Base-by-base conservation (phyloP, 2,329 filamentous ascomycete genomes). In the Verticillium longisporum region DNA sequence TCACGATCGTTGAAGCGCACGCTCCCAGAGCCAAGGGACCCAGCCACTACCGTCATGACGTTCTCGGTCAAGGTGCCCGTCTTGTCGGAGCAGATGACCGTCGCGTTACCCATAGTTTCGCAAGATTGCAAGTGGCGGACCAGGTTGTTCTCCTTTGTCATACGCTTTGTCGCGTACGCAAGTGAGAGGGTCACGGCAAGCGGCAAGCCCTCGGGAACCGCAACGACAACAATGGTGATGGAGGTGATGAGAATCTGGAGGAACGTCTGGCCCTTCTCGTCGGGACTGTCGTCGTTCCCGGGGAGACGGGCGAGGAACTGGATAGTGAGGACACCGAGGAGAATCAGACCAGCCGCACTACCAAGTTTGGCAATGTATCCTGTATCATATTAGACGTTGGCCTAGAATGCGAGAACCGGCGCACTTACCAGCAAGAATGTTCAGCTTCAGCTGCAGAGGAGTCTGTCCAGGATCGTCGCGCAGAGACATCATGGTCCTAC, bases 61-160 rank as follows among this genome's bases (percentile, higher is more conserved):
- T 87, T 87, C 65, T 86, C 81, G 0, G 85, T 88, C 26, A 88
- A 73, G 1, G 86, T 88, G 4, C 86, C 86, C 0, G 85, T 88
- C 70, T 88, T 88, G 67, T 88, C 86, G 0, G 84, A 87, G 68
- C 85, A 88, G 57, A 88, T 80, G 7, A 80, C 84, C 0, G 84
- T 87, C 9, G 83, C 83, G 66, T 86, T 87, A 7, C 84, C 84
- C 84, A 87, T 87, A 6, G 83, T 85, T 66, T 87, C 84, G 65
- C 83, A 85, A 1, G 84, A 84, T 58, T 82, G 78, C 37, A 87
- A 72, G 36, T 84, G 74, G 13, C 84, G 82, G 55, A 87, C 84
- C 55, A 87, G 69, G 63, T 87, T 87, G 65, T 87, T 86, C 65
- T 87, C 84, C 68, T 80, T 82, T 13, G 87, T 75, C 84, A 87